phyloP scores from a whole-genome alignment of 164 flowering plant species.

The Cinnamomum chago region DNA sequence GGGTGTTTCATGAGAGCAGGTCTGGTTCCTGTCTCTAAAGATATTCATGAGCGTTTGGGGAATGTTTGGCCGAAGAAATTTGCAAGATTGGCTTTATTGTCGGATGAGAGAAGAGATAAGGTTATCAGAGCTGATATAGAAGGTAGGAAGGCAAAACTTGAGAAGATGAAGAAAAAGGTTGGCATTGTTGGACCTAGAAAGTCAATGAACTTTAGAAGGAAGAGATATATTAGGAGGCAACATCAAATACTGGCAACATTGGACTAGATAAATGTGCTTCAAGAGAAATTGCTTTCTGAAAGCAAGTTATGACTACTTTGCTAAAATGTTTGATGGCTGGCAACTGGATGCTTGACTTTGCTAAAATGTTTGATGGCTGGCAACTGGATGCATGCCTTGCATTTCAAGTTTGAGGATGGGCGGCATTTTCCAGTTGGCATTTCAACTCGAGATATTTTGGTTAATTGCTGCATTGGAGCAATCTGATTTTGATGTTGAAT shows the following conservation, averaged over 20 bases:
- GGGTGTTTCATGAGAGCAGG: conserved; percentile 88
- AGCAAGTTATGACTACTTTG: neutral
- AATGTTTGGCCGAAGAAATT: conserved; percentile 78
- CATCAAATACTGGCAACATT: neutral
- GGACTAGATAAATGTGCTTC: neutral
- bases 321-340: neutral
- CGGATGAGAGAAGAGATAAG: conserved; percentile 68
- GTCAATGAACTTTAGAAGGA: conserved; percentile 23
- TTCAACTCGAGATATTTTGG: neutral
- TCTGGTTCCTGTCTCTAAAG: conserved; percentile 83
- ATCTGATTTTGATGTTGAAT: neutral
- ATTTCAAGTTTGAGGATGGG: neutral
- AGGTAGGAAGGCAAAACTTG: conserved; percentile 64
- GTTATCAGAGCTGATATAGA: conserved; percentile 71
- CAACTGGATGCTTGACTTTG: neutral
- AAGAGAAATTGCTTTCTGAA: neutral
- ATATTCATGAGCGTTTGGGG: conserved; percentile 71
- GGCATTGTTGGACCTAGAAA: conserved; percentile 19
- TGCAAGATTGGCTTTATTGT: conserved; percentile 73
- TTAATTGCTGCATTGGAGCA: neutral
- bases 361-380: no score
- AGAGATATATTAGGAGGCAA: conserved; percentile 27
- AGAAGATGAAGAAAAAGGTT: conserved; percentile 50
- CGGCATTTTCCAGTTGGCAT: neutral
- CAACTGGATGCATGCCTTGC: neutral